Evolutionary conservation across 2,329 filamentous ascomycete genomes (phyloP).

Genomic region (Xylaria sp.): DNA sequence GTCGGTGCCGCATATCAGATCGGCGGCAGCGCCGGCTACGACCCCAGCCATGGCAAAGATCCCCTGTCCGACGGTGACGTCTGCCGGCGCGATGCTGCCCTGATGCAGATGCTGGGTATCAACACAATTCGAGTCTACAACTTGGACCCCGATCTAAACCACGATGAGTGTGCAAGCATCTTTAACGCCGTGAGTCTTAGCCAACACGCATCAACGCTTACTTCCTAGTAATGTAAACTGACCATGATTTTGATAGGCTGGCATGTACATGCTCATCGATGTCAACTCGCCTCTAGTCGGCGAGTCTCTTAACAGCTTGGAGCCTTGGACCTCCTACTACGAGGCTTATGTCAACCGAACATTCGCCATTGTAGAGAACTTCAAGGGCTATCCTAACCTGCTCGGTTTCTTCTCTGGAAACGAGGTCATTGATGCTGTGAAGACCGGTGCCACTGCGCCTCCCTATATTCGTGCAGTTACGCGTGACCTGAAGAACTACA

Average conservation of each 20-base stretch:
- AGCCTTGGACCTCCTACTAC: constrained; percentile 71
- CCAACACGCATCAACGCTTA: background rate
- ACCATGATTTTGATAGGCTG: constrained; percentile 51
- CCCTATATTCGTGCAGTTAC: constrained; percentile 81
- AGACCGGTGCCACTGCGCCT: constrained; percentile 69
- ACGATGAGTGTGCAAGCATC: constrained; percentile 73
- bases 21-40: constrained; percentile 71
- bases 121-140: constrained; percentile 79
- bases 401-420: constrained; percentile 82
- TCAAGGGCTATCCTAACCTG: constrained; percentile 74
- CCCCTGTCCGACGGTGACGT: constrained; percentile 68
- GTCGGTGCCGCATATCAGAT: constrained; percentile 77
- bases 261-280: constrained; percentile 76
- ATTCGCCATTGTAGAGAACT: constrained; percentile 74
- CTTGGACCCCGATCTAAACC: constrained; percentile 72
- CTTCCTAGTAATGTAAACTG: background rate
- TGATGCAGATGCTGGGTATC: constrained; percentile 72
- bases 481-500: constrained; percentile 84
- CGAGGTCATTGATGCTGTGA: constrained; percentile 77
- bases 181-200: constrained; percentile 65
- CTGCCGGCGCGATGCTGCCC: constrained; percentile 72
- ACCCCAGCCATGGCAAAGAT: constrained; percentile 65
- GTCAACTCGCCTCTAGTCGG: constrained; percentile 73
- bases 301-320: constrained; percentile 64
- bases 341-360: constrained; percentile 71